Evolutionary conservation across 768 basidiomycete genomes (phyloP).

Genomic region (Astraeus odoratus): DNA sequence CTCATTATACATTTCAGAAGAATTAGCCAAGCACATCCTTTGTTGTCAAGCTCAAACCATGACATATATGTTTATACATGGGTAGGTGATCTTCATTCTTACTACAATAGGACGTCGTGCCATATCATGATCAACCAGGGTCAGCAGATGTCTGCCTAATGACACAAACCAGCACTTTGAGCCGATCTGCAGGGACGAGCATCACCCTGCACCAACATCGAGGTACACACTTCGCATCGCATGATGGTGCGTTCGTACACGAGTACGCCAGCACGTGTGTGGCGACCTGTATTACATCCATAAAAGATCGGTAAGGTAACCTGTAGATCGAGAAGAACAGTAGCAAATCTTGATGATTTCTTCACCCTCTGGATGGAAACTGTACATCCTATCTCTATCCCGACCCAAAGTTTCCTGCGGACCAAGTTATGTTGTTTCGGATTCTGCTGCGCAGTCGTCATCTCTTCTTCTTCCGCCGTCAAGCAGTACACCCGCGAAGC

Average conservation of each 20-base stretch:
- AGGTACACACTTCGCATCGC: constrained; percentile 60
- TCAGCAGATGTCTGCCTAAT: constrained; percentile 32
- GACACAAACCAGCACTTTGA: constrained; percentile 36
- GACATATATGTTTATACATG: neutral
- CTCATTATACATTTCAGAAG: too few relatives aligned
- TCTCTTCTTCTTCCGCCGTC: constrained; percentile 57
- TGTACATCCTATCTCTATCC: constrained; percentile 47
- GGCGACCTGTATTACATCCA: constrained; percentile 18
- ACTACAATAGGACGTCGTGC: too few relatives aligned
- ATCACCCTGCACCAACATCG: constrained; percentile 59
- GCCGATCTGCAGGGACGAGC: constrained; percentile 45
- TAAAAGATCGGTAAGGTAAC: neutral
- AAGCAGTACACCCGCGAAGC: constrained; percentile 76
- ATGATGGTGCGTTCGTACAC: constrained; percentile 45
- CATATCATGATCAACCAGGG: neutral
- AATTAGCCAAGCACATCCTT: too few relatives aligned
- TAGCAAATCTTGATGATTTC: constrained; percentile 53
- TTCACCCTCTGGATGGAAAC: constrained; percentile 87
- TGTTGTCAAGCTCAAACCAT: neutral
- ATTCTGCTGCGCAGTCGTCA: constrained; percentile 35
- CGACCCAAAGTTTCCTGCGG: constrained; percentile 14
- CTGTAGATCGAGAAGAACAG: neutral
- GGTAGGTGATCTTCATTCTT: too few relatives aligned
- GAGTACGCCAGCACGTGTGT: constrained; percentile 27
- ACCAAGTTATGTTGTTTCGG: constrained; percentile 34